Conservation (phyloP, 179 eudicot species). For the Drosera spatulata region DNA sequence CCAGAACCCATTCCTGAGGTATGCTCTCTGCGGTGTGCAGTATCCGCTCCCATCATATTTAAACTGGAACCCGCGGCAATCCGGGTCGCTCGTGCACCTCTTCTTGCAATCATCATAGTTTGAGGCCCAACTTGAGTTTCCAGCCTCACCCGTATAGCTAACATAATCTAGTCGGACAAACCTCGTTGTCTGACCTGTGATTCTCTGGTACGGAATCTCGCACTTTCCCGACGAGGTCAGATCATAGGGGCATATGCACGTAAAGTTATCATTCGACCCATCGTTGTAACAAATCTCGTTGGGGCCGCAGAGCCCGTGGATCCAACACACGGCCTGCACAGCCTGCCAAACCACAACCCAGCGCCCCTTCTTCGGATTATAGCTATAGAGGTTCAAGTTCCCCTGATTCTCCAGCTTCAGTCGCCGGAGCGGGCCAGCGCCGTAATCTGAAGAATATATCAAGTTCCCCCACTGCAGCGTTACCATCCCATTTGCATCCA, state of each 20-base stretch:
- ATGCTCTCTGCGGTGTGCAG: no score
- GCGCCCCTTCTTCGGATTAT: constrained; percentile 10
- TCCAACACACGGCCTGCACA: constrained; percentile 29
- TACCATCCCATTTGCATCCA: constrained; percentile 28
- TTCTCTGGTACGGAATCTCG: constrained; percentile 17
- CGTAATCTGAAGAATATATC: constrained; percentile 32
- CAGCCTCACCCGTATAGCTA: constrained; percentile 29
- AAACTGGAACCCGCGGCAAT: constrained; percentile 36
- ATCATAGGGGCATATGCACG: constrained; percentile 54
- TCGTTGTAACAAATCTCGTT: constrained; percentile 48
- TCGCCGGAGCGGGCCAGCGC: constrained; percentile 27
- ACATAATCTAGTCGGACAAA: constrained; percentile 64
- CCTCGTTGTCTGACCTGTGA: constrained; percentile 12
- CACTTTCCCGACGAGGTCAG: constrained; percentile 17
- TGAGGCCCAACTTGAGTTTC: constrained; percentile 6
- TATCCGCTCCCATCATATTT: no score
- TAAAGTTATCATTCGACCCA: constrained; percentile 16
- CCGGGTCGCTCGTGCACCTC: constrained; percentile 21
- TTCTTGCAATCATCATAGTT: constrained; percentile 26
- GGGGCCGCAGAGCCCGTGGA: constrained; percentile 58
- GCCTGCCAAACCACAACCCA: constrained; percentile 65
- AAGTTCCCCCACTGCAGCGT: background rate
- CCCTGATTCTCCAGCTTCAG: constrained; percentile 59
- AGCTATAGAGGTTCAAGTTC: constrained; percentile 45
- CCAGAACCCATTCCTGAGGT: no score